phyloP scores from a whole-genome alignment of 352 stramenopile species.

The Phytophthora lateralis region DNA sequence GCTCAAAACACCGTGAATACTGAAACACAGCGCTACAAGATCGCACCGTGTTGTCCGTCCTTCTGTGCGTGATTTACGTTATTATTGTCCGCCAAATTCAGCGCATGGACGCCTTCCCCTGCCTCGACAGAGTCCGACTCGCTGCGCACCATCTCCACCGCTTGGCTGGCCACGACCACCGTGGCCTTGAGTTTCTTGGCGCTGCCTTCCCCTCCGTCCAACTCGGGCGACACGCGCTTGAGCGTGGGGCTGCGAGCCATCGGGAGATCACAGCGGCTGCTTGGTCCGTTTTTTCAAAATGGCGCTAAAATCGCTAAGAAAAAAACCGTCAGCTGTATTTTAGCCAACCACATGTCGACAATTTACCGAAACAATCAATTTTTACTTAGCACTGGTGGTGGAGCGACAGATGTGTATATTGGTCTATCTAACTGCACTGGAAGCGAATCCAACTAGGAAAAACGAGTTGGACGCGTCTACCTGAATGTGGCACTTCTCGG shows the following conservation, averaged over 20 bases:
- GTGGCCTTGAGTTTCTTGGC: slow-evolving; percentile 32
- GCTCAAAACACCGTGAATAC: slow-evolving; percentile 16
- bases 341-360: slow-evolving; percentile 13
- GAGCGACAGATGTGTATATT: slow-evolving; percentile 14
- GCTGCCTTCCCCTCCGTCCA: slow-evolving; percentile 10
- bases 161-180: slow-evolving; percentile 1
- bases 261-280: slow-evolving; percentile 19
- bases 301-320: slow-evolving; percentile 19
- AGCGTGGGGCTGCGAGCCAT: slow-evolving; percentile 32
- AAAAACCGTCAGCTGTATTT: neutral
- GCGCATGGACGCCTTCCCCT: slow-evolving; percentile 24
- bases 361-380: neutral
- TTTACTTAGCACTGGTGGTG: slow-evolving; percentile 14
- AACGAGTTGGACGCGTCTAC: slow-evolving; percentile 40
- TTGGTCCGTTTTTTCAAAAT: slow-evolving; percentile 28
- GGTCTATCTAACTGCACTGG: slow-evolving; percentile 14
- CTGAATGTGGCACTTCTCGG: slow-evolving; percentile 84
- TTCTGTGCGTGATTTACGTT: neutral
- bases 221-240: slow-evolving; percentile 31
- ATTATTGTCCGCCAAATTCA: slow-evolving; percentile 7
- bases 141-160: slow-evolving; percentile 5
- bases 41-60: slow-evolving; percentile 11
- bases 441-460: slow-evolving; percentile 2
- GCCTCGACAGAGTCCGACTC: slow-evolving; percentile 2
- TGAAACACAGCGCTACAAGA: slow-evolving; percentile 1